phyloP scores from a whole-genome alignment of 2,329 filamentous ascomycete genomes.

The Cladosporium austrohemisphaericum region DNA sequence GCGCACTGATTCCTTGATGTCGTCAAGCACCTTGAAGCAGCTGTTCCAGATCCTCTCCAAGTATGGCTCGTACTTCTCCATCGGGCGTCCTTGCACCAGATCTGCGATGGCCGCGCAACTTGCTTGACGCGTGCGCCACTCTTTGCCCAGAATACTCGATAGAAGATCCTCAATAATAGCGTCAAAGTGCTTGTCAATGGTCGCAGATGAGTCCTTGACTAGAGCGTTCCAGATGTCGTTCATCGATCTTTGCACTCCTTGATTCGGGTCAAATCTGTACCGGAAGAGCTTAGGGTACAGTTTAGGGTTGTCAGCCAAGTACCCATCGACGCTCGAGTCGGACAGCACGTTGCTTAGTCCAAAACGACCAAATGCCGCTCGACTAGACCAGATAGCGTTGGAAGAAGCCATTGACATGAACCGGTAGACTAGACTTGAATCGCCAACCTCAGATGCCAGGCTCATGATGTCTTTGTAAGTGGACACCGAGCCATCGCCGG shows the following conservation, averaged over 20 bases:
- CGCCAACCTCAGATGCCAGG: conserved; percentile 91
- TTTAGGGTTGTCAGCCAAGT: conserved; percentile 78
- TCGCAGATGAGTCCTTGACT: conserved; percentile 79
- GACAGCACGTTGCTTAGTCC: conserved; percentile 89
- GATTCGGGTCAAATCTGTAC: conserved; percentile 92
- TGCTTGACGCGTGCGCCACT: conserved; percentile 91
- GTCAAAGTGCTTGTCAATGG: conserved; percentile 78
- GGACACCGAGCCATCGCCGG: conserved; percentile 84
- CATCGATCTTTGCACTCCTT: conserved; percentile 91
- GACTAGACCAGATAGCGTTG: conserved; percentile 94
- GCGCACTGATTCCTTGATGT: conserved; percentile 89
- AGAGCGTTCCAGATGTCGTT: conserved; percentile 95
- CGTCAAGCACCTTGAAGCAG: conserved; percentile 87
- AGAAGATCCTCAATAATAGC: conserved; percentile 84
- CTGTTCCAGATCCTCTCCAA: conserved; percentile 81
- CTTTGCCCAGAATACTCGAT: conserved; percentile 78
- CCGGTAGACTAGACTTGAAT: conserved; percentile 93
- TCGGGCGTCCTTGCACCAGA: conserved; percentile 72
- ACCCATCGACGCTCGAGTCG: conserved; percentile 67
- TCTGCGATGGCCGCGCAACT: conserved; percentile 88
- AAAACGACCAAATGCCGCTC: conserved; percentile 91
- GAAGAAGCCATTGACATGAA: conserved; percentile 98
- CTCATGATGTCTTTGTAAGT: conserved; percentile 98
- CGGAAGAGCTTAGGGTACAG: conserved; percentile 92
- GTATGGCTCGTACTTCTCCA: conserved; percentile 70